These are phyloP conservation scores for Neonectria neomacrospora DNA, from an alignment of 2,329 filamentous ascomycete species.

Conservation along the genomic window DNA sequence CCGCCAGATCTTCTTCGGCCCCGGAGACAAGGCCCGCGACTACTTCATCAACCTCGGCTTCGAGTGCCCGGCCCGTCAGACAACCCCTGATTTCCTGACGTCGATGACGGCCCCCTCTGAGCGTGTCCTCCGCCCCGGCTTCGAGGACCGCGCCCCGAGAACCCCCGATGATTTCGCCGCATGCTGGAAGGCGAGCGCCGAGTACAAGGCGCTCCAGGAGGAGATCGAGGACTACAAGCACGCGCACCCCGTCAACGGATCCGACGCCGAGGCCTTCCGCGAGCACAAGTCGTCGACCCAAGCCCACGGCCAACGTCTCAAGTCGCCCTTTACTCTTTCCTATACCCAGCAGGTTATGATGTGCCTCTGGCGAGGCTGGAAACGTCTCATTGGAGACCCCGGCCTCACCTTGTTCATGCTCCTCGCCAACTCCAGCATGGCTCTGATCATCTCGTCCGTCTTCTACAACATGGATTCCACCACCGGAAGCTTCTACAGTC, in stretches of 20 bases:
- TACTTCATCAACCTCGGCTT: slow-evolving; percentile 26
- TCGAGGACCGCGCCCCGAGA: slow-evolving; percentile 16
- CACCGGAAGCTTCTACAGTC: slow-evolving; percentile 26
- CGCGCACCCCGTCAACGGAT: slow-evolving; percentile 15
- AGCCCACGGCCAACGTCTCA: slow-evolving; percentile 17
- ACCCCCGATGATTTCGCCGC: slow-evolving; percentile 23
- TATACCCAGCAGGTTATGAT: slow-evolving; percentile 22
- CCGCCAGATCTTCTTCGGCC: slow-evolving; percentile 25
- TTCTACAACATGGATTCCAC: slow-evolving; percentile 17
- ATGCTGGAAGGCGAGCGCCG: slow-evolving; percentile 21
- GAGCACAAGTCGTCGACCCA: slow-evolving; percentile 21
- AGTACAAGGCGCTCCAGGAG: slow-evolving; percentile 13
- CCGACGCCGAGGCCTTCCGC: slow-evolving; percentile 20
- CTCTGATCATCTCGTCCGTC: slow-evolving; percentile 17
- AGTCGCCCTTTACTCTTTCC: slow-evolving; percentile 24
- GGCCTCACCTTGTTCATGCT: slow-evolving; percentile 18
- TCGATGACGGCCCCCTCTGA: slow-evolving; percentile 24
- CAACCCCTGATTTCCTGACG: slow-evolving; percentile 23
- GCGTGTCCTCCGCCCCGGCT: slow-evolving; percentile 17
- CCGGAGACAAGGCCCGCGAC: slow-evolving; percentile 14
- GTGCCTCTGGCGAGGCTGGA: slow-evolving; percentile 22
- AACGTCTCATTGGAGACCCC: slow-evolving; percentile 14
- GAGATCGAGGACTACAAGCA: slow-evolving; percentile 23
- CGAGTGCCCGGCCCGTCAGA: slow-evolving; percentile 23
- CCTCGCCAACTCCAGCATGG: slow-evolving; percentile 11